Evolutionary conservation across 805 yeast species (phyloP), one percentile per base, ranked within the genome.

Genomic region (Sugiyamaella floridensis): DNA sequence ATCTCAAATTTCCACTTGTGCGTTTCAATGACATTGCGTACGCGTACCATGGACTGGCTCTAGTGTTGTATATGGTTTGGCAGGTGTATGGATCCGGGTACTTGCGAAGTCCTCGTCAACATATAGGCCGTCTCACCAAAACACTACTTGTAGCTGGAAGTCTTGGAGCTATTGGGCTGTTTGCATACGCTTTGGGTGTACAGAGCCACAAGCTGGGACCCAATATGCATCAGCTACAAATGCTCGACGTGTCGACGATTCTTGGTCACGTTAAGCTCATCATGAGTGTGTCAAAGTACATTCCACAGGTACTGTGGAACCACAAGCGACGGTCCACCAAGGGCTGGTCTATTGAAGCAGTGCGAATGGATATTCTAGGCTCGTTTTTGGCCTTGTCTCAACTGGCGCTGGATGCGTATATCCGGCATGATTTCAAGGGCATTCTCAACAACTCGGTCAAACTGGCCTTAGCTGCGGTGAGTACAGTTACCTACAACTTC

Each of bases 271-370:
- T 73, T 56, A 77, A 77, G 62, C 71, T 77, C 16, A 55, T 64
- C 42, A 67, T 76, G 58, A 74, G 78, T 54, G 67, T 71, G 40
- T 63, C 73, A 45, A 77, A 77, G 60, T 75, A 77, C 57, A 53
- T 77, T 5, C 82, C 82, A 1, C 82, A 77, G 58, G 71, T 76
- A 2, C 51, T 66, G 37, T 70, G 71, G 62, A 77, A 76, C 57
- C 61, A 61, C 48, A 58, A 63, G 47, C 68, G 81, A 32, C 63
- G 66, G 43, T 72, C 78, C 7, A 74, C 77, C 63, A 67, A 65
- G 55, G 82, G 82, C 1, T 71, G 75, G 53, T 72, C 80, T 3
- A 70, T 67, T 40, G 50, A 64, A 14, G 73, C 75, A 41, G 67
- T 75, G 6, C 49, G 61, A 20, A 63, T 75, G 16, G 82, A 77